Base-by-base conservation (phyloP, 495 filamentous ascomycete species). In the Pseudoneurospora amorphoporcata region DNA sequence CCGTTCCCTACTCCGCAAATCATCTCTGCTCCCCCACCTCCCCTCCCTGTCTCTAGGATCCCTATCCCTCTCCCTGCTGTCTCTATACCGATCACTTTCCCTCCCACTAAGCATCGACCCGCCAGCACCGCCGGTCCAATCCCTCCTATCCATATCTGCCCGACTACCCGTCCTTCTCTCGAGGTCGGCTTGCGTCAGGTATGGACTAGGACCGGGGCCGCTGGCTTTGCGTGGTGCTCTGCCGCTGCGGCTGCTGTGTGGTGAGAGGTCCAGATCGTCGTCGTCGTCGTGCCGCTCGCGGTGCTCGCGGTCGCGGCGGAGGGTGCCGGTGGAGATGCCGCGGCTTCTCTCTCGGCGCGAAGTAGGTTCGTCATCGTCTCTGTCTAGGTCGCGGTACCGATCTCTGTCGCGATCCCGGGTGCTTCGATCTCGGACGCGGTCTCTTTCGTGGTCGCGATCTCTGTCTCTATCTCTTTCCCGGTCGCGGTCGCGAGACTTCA, bases 91-190 rank as follows among this genome's bases (percentile, higher is more conserved):
- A 37, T 65, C 53, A 16, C 29, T 23, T 35, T 32, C 53, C 29
- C 53, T 65, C 16, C 53, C 53, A 65, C 53, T 35, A 29, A 65
- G 53, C 53, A 65, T 65, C 53, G 53, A 65, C 53, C 29, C 53
- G 29, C 53, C 53, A 23, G 23, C 29, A 5, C 53, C 53, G 29
- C 53, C 53, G 0, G 53, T 65, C 53, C 53, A 65, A 17, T 65
- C 53, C 29, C 74, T 72, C 39, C 77, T 43, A 17, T 79, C 80
- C n/a, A 76, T 61, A 42, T 81, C 80, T 3, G 80, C 70, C 65
- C 80, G 80, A 68, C 80, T 81, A 42, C 80, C 79, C 2, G 79
- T 77, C 71, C 80, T 74, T 68, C 80, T 75, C 16, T 70, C 74
- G 10, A 72, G 37, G 9, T 71, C 61, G 38, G 80, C 77, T 29